Conservation (phyloP, 2,329 filamentous ascomycete species). For the Trichophyton rubrum region DNA sequence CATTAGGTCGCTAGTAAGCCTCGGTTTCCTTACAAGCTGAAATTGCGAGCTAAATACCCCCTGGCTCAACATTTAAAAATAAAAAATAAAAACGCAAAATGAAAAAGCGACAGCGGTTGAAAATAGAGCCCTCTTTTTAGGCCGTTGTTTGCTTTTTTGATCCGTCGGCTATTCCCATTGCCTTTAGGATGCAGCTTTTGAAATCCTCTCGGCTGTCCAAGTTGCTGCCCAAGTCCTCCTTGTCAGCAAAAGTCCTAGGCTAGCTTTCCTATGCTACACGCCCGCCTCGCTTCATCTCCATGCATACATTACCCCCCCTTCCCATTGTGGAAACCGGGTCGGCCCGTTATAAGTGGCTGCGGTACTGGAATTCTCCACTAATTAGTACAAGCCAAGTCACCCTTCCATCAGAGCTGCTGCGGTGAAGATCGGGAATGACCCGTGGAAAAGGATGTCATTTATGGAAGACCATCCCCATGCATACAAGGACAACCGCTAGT, state of each 20-base stretch:
- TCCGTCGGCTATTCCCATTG: conserved; percentile 1
- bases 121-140: not conserved
- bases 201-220: not conserved
- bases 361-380: conserved; percentile 1
- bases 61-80: not conserved
- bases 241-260: not conserved
- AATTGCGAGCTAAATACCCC: not conserved
- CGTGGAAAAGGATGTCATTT: not conserved
- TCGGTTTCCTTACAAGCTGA: not conserved
- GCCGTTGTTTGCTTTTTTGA: conserved; percentile 1
- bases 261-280: not conserved
- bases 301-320: not conserved
- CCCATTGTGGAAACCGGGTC: conserved; percentile 4
- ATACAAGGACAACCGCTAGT: not conserved
- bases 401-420: not conserved
- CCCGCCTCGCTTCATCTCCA: not conserved
- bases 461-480: not conserved
- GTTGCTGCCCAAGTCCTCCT: conserved; percentile 3
- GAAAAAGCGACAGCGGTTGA: not conserved
- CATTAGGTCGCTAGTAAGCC: not conserved
- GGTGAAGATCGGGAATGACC: not conserved
- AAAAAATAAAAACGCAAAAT: not conserved
- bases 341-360: conserved; percentile 3
- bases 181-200: not conserved
- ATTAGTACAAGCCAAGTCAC: not conserved